These are phyloP conservation scores for Deuterostichococcus epilithicus DNA, from an alignment of 139 green algal species.

Conservation along the genomic window DNA sequence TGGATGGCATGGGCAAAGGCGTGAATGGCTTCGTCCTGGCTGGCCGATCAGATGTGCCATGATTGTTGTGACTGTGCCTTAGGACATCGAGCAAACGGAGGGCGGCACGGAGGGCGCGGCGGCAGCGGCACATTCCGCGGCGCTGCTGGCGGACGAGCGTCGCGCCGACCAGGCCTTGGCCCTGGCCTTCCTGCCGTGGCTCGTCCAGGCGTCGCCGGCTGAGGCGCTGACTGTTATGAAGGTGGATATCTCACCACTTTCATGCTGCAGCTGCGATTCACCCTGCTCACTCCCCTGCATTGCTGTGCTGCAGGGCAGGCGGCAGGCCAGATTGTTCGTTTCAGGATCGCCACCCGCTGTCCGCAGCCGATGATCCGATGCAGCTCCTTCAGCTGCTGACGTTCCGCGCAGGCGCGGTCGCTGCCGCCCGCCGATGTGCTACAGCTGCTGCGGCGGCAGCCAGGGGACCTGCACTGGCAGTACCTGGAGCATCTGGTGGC, in stretches of 20 bases:
- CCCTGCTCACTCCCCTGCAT: too few relatives aligned
- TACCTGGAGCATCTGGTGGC: slow-evolving; percentile 65
- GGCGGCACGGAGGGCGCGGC: not conserved
- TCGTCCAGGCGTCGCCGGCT: slow-evolving; percentile 22
- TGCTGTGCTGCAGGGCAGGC: too few relatives aligned
- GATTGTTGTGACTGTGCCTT: too few relatives aligned
- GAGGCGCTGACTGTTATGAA: slow-evolving; percentile 20
- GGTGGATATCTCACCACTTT: too few relatives aligned
- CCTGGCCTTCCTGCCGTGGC: slow-evolving; percentile 41
- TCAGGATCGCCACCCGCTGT: too few relatives aligned
- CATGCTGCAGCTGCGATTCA: too few relatives aligned
- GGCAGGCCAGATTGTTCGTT: too few relatives aligned
- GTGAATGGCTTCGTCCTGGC: too few relatives aligned
- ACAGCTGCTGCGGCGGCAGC: slow-evolving; percentile 22
- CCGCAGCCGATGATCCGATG: too few relatives aligned
- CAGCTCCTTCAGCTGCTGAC: too few relatives aligned
- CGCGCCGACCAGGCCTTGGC: not conserved
- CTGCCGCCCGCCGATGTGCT: slow-evolving; percentile 22
- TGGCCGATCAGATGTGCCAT: too few relatives aligned
- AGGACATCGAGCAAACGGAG: not conserved
- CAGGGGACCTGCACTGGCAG: slow-evolving; percentile 43
- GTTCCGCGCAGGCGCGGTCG: not conserved
- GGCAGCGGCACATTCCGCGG: not conserved
- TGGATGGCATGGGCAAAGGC: too few relatives aligned
- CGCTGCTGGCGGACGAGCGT: not conserved